These are phyloP conservation scores for Aaosphaeria pasadenensis DNA, from an alignment of 2,329 filamentous ascomycete species.

Conservation along the genomic window DNA sequence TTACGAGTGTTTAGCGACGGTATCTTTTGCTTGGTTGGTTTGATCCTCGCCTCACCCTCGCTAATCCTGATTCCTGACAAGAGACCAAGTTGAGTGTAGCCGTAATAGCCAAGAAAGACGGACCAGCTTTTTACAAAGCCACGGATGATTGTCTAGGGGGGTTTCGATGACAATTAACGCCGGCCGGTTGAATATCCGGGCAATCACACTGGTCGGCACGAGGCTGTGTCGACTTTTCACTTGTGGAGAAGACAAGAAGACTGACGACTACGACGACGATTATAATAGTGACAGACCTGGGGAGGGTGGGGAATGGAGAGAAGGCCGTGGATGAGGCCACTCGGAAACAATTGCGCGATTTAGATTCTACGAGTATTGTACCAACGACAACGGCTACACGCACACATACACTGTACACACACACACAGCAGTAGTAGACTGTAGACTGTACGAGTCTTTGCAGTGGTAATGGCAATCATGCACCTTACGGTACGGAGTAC, in stretches of 20 bases:
- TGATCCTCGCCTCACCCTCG: background rate
- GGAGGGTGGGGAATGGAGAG: background rate
- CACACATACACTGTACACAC: too few species aligned
- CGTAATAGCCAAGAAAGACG: background rate
- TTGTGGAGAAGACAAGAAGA: background rate
- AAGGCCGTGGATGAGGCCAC: too few species aligned
- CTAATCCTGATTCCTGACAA: background rate
- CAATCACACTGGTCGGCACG: constrained; percentile 2
- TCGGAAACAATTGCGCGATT: too few species aligned
- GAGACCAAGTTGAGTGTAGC: background rate
- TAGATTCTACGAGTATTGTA: too few species aligned
- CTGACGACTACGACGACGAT: background rate
- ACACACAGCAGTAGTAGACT: too few species aligned
- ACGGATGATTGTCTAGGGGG: background rate
- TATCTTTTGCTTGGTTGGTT: too few species aligned
- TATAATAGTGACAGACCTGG: background rate
- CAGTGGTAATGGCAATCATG: too few species aligned
- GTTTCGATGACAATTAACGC: constrained; percentile 12
- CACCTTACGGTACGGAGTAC: constrained; percentile 1
- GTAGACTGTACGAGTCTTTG: too few species aligned
- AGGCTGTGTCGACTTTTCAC: background rate
- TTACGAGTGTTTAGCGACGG: too few species aligned
- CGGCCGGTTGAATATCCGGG: constrained; percentile 6
- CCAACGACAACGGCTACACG: too few species aligned
- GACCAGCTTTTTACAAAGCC: background rate